Percentiles rank a stretch among this genome's conserved stretches.
These are phyloP conservation scores for Magnaporthiopsis rhizophila DNA, from an alignment of 2,329 filamentous ascomycete genomes.

Conservation along the genomic window DNA sequence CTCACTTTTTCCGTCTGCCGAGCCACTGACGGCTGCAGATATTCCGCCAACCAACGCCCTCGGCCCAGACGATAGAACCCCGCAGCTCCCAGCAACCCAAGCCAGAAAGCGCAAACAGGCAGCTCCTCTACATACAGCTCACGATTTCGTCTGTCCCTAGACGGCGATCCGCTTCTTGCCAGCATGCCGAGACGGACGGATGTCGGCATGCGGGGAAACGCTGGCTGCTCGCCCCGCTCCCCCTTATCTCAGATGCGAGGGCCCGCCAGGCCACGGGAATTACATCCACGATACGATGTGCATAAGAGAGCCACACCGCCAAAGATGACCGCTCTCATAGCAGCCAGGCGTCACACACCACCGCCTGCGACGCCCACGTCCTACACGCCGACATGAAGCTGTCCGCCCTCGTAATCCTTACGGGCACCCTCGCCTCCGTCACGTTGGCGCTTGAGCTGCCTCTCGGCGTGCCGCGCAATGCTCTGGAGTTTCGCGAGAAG, in stretches of 20 bases:
- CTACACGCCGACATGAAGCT: neutral
- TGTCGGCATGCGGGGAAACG: neutral
- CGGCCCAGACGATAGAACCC: no score
- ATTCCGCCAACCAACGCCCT: neutral
- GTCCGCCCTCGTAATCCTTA: neutral
- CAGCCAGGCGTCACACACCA: neutral
- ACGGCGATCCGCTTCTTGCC: neutral
- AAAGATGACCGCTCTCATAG: neutral
- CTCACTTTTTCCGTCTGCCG: neutral
- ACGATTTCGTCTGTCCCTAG: no score
- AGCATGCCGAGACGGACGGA: neutral
- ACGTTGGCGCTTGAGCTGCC: conserved; percentile 20
- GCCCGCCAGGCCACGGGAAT: neutral
- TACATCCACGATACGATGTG: neutral
- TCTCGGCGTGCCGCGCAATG: conserved; percentile 24
- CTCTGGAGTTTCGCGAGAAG: conserved; percentile 29
- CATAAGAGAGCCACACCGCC: neutral
- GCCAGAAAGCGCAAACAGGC: neutral
- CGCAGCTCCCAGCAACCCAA: neutral
- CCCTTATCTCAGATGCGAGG: neutral
- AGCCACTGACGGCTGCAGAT: neutral
- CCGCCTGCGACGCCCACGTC: neutral
- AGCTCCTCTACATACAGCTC: neutral
- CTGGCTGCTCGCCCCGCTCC: neutral
- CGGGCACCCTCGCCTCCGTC: conserved; percentile 9